Percentiles rank a stretch among this genome's conserved stretches.
These are phyloP conservation scores for Chalciporus sphaerocephalus DNA, from an alignment of 768 basidiomycete genomes.

Conservation along the genomic window DNA sequence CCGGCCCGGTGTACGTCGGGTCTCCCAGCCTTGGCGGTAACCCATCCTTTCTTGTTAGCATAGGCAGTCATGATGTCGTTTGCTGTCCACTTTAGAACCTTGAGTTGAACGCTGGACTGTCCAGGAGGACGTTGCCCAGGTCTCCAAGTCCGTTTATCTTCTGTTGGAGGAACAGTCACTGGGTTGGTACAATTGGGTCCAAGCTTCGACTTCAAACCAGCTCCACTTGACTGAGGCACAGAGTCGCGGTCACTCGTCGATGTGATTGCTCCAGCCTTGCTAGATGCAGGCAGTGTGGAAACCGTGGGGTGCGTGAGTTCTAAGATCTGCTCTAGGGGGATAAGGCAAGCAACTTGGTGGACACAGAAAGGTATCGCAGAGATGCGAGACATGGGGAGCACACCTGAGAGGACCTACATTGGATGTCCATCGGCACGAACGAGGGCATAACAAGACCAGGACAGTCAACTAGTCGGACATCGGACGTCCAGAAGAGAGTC, in stretches of 20 bases:
- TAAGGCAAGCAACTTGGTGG: slow-evolving; percentile 56
- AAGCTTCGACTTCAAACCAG: slow-evolving; percentile 1
- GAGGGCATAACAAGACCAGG: slow-evolving; percentile 93
- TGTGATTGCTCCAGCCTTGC: not conserved
- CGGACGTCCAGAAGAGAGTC: slow-evolving; percentile 83
- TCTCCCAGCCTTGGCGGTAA: slow-evolving; percentile 88
- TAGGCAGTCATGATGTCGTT: slow-evolving; percentile 80
- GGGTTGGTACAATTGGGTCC: not conserved
- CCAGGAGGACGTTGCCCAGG: slow-evolving; percentile 35
- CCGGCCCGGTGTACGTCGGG: slow-evolving; percentile 88
- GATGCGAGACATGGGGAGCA: slow-evolving; percentile 77
- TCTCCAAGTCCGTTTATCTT: slow-evolving; percentile 81
- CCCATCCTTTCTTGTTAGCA: slow-evolving; percentile 73
- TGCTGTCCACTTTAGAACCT: slow-evolving; percentile 62
- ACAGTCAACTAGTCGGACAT: slow-evolving; percentile 90
- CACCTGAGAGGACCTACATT: slow-evolving; percentile 75
- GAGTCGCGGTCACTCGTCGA: not conserved
- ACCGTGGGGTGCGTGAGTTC: slow-evolving; percentile 50
- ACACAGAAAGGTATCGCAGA: slow-evolving; percentile 83
- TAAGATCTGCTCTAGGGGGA: slow-evolving; percentile 76
- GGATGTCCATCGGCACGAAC: slow-evolving; percentile 75
- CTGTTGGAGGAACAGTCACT: slow-evolving; percentile 27
- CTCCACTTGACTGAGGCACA: not conserved
- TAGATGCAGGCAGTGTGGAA: slow-evolving; percentile 10
- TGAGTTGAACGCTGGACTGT: slow-evolving; percentile 9